Evolutionary conservation across 208 protist genomes (phyloP).

Genomic region (Crithidia brevicula): DNA sequence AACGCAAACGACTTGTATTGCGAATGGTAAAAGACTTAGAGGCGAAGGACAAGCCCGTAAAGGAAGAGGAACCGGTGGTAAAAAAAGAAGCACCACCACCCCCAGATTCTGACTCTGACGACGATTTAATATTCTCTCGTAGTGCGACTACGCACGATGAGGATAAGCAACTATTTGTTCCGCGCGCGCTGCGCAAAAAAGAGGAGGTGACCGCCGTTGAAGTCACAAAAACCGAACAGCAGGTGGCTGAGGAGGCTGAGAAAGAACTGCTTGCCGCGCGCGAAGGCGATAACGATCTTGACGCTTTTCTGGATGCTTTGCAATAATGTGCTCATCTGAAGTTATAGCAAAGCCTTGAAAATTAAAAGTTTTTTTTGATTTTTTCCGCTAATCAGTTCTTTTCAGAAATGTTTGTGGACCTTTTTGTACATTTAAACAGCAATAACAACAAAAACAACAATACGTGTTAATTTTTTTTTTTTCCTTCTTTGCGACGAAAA

Average conservation of each 20-base stretch:
- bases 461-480: too few relatives aligned
- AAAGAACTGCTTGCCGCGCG: constrained; percentile 40
- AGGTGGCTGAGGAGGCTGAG: constrained; percentile 51
- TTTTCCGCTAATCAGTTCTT: too few relatives aligned
- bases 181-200: constrained; percentile 18
- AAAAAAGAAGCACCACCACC: constrained; percentile 4
- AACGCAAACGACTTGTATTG: constrained; percentile 65
- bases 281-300: constrained; percentile 40
- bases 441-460: too few relatives aligned
- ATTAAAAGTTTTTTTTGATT: too few relatives aligned
- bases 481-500: too few relatives aligned
- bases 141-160: constrained; percentile 3
- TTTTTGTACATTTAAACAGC: too few relatives aligned
- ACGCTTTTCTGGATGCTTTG: constrained; percentile 67
- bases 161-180: constrained; percentile 28
- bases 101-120: constrained; percentile 29
- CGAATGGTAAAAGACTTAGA: constrained; percentile 53
- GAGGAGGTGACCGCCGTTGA: constrained; percentile 11
- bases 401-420: too few relatives aligned
- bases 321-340: too few relatives aligned
- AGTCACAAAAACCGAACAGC: constrained; percentile 3
- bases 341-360: too few relatives aligned
- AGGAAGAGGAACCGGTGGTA: neutral
- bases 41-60: constrained; percentile 4
- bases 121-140: constrained; percentile 20